Evolutionary conservation across 129 eudicot genomes (phyloP), one percentile per base, ranked within the genome.

Genomic region (Chrysanthemum seticuspe): DNA sequence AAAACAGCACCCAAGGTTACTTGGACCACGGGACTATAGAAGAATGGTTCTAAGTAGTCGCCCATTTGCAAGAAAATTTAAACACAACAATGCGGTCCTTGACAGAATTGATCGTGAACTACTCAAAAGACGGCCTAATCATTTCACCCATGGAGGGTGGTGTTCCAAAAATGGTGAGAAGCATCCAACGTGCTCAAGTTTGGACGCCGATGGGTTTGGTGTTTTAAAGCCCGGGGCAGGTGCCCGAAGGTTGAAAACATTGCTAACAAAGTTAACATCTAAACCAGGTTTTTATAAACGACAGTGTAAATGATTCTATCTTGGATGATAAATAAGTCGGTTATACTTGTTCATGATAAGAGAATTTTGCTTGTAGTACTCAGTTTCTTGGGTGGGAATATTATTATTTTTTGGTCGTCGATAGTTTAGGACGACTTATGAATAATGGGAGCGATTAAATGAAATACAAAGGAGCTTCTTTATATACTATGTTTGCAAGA

Each of bases 31-130:
- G 58, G 99, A 94, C 71, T 94, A 82, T 68, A 61, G 88, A 34
- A 86, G 80, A 78, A 90, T 90, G 93, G 82, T 94, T 49, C 78
- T 82, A 2, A 94, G 99, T 54, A 84, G 76, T 70, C 86, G 97
- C 0, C 99, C 97, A 0, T 94, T 94, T 83, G 99, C 97, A 15
- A 81, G 99, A 34, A 94, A 94, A 68, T 94, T 94, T 89, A 94
- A 90, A 87, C 83, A 88, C 12, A 82, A 87, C 36, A 84, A 88
- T 55, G 83, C 10, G 0, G 99, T 88, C 44, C 96, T 94, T 62
- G 77, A 81, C 67, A 90, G 73, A 83, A 90, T 94, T 49, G 99
- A 94, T 47, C 86, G 87, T 7, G 89, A 86, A 2, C 83, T 94
- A 23, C 92, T 94, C 40, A 86, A 80, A 59, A 78, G 96, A 75